Evolutionary conservation across 2,329 filamentous ascomycete species (phyloP).

Genomic region (Claviceps maximensis): DNA sequence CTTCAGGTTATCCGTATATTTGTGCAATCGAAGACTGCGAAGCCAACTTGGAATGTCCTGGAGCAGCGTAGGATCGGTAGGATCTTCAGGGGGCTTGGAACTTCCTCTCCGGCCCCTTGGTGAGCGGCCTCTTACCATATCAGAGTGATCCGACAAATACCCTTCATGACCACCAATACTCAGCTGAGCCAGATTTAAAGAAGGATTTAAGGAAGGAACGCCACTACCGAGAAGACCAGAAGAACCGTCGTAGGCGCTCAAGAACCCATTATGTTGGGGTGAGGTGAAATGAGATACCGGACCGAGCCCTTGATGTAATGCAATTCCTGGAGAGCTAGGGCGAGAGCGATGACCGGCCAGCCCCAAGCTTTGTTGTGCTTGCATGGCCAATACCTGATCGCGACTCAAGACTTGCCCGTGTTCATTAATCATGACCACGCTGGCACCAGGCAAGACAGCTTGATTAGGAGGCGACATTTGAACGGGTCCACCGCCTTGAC

Average conservation of each 20-base stretch:
- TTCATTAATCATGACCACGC: slow-evolving; percentile 89
- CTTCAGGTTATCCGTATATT: slow-evolving; percentile 97
- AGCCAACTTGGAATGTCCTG: slow-evolving; percentile 96
- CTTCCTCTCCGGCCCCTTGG: slow-evolving; percentile 84
- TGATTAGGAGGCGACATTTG: slow-evolving; percentile 55
- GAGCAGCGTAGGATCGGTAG: slow-evolving; percentile 77
- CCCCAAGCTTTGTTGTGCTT: slow-evolving; percentile 51
- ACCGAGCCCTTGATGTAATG: slow-evolving; percentile 56
- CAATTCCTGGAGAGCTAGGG: slow-evolving; percentile 77
- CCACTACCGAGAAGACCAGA: slow-evolving; percentile 59
- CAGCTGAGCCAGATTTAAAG: slow-evolving; percentile 60
- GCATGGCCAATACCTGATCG: slow-evolving; percentile 73
- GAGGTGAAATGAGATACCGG: slow-evolving; percentile 62
- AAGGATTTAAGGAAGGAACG: slow-evolving; percentile 53
- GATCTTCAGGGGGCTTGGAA: slow-evolving; percentile 96
- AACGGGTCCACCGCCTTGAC: slow-evolving; percentile 46
- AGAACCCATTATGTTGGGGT: slow-evolving; percentile 87
- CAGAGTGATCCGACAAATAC: slow-evolving; percentile 87
- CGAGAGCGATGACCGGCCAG: slow-evolving; percentile 64
- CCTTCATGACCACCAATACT: slow-evolving; percentile 61
- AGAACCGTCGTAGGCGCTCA: slow-evolving; percentile 71
- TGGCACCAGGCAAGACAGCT: slow-evolving; percentile 52
- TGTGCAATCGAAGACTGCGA: slow-evolving; percentile 85
- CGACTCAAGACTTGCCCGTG: slow-evolving; percentile 75
- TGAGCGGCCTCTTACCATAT: slow-evolving; percentile 79